A percentile compares a stretch with the other conserved stretches of the same genome.
Conservation (phyloP, 2,329 filamentous ascomycete genomes). For the Xylaria sp. region DNA sequence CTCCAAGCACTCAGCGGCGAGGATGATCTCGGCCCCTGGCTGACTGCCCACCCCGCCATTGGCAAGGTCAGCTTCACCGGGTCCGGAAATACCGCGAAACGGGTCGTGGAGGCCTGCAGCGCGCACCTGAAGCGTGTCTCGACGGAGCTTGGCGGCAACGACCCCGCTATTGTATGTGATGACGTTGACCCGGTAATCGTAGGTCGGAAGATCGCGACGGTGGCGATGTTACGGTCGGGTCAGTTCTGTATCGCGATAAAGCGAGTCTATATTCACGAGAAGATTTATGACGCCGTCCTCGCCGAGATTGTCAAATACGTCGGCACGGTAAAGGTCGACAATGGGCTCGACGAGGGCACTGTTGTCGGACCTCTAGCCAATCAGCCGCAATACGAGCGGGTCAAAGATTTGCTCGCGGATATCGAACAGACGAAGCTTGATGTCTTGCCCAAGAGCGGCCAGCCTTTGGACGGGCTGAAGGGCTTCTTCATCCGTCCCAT, state of each 20-base stretch:
- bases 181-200: conserved; percentile 55
- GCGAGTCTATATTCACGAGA: conserved; percentile 61
- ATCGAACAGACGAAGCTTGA: conserved; percentile 30
- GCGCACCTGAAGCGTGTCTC: conserved; percentile 65
- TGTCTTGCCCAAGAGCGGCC: conserved; percentile 19
- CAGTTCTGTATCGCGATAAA: conserved; percentile 59
- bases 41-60: conserved; percentile 64
- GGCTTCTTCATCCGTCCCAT: conserved; percentile 34
- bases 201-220: conserved; percentile 46
- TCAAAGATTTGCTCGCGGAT: conserved; percentile 34
- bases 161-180: conserved; percentile 62
- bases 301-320: conserved; percentile 48
- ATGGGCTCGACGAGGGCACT: conserved; percentile 10
- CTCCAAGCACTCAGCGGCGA: conserved; percentile 65
- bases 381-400: conserved; percentile 34
- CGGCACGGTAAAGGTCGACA: conserved; percentile 23
- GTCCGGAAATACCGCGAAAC: conserved; percentile 64
- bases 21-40: conserved; percentile 63
- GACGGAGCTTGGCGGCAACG: conserved; percentile 67
- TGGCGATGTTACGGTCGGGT: conserved; percentile 50
- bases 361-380: conserved; percentile 34
- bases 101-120: conserved; percentile 61
- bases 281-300: conserved; percentile 53
- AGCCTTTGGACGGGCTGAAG: not conserved
- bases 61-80: conserved; percentile 70